Evolutionary conservation across 495 filamentous ascomycete genomes (phyloP).

Genomic region (Xylaria longipes): DNA sequence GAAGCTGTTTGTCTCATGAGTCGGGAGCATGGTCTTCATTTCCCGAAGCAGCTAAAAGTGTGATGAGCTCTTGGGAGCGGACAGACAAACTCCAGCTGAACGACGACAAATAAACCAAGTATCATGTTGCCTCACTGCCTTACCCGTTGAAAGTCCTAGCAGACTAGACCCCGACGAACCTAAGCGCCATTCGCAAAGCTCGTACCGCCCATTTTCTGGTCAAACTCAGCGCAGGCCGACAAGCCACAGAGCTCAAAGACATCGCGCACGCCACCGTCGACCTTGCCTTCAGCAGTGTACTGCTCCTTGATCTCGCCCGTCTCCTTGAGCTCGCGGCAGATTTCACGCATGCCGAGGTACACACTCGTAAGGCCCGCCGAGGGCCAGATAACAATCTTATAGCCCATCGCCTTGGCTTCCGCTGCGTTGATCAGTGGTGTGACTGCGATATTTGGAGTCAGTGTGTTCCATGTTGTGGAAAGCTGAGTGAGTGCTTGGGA

Average conservation of each 20-base stretch:
- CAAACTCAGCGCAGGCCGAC: conserved; percentile 49
- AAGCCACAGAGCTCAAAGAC: conserved; percentile 63
- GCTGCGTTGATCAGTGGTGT: conserved; percentile 61
- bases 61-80: background rate
- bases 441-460: conserved; percentile 29
- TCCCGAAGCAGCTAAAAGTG: background rate
- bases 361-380: conserved; percentile 59
- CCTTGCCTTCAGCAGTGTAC: conserved; percentile 34
- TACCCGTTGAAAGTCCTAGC: background rate
- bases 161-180: background rate
- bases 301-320: conserved; percentile 49
- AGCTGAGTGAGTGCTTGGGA: background rate
- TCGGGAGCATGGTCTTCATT: background rate
- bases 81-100: background rate
- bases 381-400: conserved; percentile 67
- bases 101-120: background rate
- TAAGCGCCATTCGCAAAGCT: conserved; percentile 37
- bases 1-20: background rate
- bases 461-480: background rate
- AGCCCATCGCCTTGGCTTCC: conserved; percentile 67
- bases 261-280: conserved; percentile 68
- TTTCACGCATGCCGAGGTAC: conserved; percentile 57
- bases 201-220: conserved; percentile 38
- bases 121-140: background rate
- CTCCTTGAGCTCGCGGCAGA: conserved; percentile 52